Conservation (phyloP, 352 stramenopile species). For the Pythium brachiatum region DNA sequence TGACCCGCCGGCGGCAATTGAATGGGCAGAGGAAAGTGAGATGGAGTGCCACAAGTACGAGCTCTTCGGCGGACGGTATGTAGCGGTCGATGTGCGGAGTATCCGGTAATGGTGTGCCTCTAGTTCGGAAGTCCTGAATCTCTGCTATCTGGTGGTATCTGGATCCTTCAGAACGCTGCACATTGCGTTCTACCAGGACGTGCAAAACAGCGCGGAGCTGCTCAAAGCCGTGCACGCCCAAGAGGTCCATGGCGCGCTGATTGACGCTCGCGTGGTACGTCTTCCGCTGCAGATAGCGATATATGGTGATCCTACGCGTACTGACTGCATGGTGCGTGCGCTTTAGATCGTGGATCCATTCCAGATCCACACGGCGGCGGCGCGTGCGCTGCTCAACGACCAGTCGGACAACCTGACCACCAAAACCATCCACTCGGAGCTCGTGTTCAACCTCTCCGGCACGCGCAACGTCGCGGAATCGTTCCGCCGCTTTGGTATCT, state of each 20-base stretch:
- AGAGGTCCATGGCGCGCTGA: constrained; percentile 64
- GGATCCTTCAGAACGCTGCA: constrained; percentile 53
- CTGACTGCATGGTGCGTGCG: not conserved
- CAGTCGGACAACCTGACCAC: constrained; percentile 55
- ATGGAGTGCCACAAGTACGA: constrained; percentile 64
- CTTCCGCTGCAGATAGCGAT: not conserved
- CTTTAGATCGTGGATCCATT: constrained; percentile 69
- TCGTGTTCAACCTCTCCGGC: constrained; percentile 85
- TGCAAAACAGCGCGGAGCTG: constrained; percentile 64
- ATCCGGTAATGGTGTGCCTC: not conserved
- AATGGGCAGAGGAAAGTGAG: constrained; percentile 27
- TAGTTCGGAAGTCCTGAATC: not conserved
- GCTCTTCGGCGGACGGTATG: constrained; percentile 62
- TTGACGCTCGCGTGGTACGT: constrained; percentile 69
- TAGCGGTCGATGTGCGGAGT: not conserved
- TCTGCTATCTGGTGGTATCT: not conserved
- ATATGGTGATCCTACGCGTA: not conserved
- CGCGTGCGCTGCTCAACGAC: constrained; percentile 68
- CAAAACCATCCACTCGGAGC: constrained; percentile 75
- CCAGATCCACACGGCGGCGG: constrained; percentile 69
- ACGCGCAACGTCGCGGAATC: constrained; percentile 83
- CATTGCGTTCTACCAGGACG: constrained; percentile 64
- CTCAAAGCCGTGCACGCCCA: constrained; percentile 58
- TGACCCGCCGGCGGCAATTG: constrained; percentile 3
- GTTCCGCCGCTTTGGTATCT: constrained; percentile 75